Base-by-base conservation (phyloP, 2,329 filamentous ascomycete genomes). In the Fusarium pilosicola region DNA sequence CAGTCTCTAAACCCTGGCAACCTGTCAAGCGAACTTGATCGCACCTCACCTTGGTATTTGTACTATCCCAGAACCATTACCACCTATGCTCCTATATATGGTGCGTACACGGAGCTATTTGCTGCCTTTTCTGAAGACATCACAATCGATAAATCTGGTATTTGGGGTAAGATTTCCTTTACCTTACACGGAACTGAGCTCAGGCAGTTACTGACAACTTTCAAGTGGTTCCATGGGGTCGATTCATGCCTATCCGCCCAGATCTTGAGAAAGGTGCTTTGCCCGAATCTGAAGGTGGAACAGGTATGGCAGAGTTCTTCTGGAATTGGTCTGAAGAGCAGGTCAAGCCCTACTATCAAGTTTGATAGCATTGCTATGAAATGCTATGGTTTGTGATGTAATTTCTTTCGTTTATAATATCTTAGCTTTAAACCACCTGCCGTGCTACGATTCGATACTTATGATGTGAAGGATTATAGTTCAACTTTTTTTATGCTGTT, bases 51-150 rank as follows among this genome's bases (percentile, higher is more conserved):
- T 3, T 77, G 76, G 76, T 74, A 65, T 60, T 28, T 77, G 20
- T 77, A 77, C 55, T 73, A 73, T 48, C 55, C 57, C 8, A 62
- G 76, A 28, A 36, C 60, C 11, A 26, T 74, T 8, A 70, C 74
- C 1, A 76, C 72, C 14, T 77, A 78, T 44, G 59, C 76, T 15
- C 55, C 78, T 7, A 72, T 81, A n/a, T 74, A 82, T 42, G 86
- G 86, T 6, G 86, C 85, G 1, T 87, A 86, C 68, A 87, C 86
- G 0, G 83, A 86, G 74, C 77, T 88, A 4, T 88, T 83, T 67
- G 84, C 85, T 11, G 85, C 81, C 0, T 78, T 86, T 51, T 83
- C 85, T 0, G 80, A 81, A 0, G 83, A 86, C 0, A 79, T 87
- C 15, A 85, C 82, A 3, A 51, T 80, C 5, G 83, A 83, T 39